Evolutionary conservation across 2,329 filamentous ascomycete genomes (phyloP), one percentile per base, ranked within the genome.

Genomic region (Hymenoscyphus salicellus): DNA sequence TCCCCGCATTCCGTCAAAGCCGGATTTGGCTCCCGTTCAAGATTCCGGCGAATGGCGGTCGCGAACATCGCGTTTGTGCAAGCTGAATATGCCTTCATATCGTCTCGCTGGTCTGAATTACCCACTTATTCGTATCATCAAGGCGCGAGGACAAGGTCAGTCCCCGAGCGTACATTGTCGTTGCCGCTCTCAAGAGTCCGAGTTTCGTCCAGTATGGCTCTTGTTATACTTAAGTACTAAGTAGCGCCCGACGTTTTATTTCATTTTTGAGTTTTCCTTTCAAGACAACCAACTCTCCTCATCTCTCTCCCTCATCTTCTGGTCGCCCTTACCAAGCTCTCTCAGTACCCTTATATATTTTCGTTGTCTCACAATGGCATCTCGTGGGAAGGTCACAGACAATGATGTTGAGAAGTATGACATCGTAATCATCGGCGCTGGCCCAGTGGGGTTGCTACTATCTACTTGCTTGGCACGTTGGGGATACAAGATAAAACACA

Each of bases 401-500:
- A 20, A 17, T 23, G n/a, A n/a, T 20, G 43, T 49, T 17, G 43
- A 49, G 20, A 71, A 72, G 43, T 89, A 87, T 78, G 88, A 90
- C 73, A 84, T 84, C 60, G 92, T 97, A 71, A 93, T 97, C 70
- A 84, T 97, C 63, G 93, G 93, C 69, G 93, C 93, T 63, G 93
- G 93, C 17, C 93, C 93, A 3, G 92, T 93, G 49, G 93, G 93
- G 63, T 85, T 97, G 64, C 88, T 96, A 79, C 84, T 97, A 28
- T 95, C 92, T 8, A 93, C 93, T 33, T 94, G 91, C 75, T 84
- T 97, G 67, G 91, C 92, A 66, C 84, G 93, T 80, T 97, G 93
- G 92, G 93, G 93, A 23, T 97, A 97, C 82, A 92, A 87, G 77
- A 92, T 97, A 78, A 96, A 94, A 82, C 92, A 97, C 79, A 92